A percentile compares a stretch with the other conserved stretches of the same genome.
These are phyloP conservation scores for Leccinellum rugosiceps DNA, from an alignment of 768 basidiomycete species.

Conservation along the genomic window DNA sequence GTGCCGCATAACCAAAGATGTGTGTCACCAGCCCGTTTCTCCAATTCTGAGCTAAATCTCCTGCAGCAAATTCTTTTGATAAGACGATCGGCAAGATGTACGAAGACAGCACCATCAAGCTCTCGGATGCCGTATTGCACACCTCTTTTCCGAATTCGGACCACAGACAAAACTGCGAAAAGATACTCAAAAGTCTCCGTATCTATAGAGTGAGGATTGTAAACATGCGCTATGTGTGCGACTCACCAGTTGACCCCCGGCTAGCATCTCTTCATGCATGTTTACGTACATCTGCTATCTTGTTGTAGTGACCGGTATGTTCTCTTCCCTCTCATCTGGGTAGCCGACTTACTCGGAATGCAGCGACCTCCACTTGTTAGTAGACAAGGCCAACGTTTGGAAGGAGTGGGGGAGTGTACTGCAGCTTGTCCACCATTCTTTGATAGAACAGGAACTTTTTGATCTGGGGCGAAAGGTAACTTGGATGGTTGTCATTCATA, in stretches of 20 bases:
- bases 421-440: slow-evolving; percentile 14
- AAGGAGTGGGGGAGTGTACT: slow-evolving; percentile 10
- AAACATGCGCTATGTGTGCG: neutral
- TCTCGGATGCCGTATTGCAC: slow-evolving; percentile 6
- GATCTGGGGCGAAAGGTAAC: slow-evolving; percentile 10
- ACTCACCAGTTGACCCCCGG: slow-evolving; percentile 6
- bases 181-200: slow-evolving; percentile 10
- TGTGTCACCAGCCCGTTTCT: slow-evolving; percentile 6
- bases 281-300: slow-evolving; percentile 19
- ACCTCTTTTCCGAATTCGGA: neutral
- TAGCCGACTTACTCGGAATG: neutral
- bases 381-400: slow-evolving; percentile 11
- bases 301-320: slow-evolving; percentile 15
- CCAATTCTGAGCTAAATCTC: neutral
- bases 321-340: neutral
- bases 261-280: slow-evolving; percentile 26
- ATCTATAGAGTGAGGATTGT: slow-evolving; percentile 18
- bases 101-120: neutral
- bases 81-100: neutral
- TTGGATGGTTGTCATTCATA: neutral
- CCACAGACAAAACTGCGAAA: neutral
- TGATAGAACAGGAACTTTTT: slow-evolving; percentile 15
- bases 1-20: neutral
- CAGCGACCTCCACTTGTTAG: slow-evolving; percentile 12
- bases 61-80: slow-evolving; percentile 9